Base-by-base conservation (phyloP, 1,284 basidiomycete genomes). In the Pseudomicrostroma phylloplanum region DNA sequence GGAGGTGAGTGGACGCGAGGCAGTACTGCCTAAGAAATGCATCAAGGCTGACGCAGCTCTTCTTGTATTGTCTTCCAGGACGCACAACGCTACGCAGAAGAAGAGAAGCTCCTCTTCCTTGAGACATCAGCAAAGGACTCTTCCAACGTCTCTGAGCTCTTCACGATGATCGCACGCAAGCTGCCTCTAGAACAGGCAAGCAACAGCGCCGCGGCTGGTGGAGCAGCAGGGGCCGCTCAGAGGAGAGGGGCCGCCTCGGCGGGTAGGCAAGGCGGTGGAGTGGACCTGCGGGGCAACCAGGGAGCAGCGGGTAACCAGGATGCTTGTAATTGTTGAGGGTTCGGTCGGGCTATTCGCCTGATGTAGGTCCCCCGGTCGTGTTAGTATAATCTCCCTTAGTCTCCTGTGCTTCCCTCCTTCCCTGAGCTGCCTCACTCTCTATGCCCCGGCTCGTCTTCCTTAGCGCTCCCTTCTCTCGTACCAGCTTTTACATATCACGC, bases 41-140 rank as follows among this genome's bases (percentile, higher is more conserved):
- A 48, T 48, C 21, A 9, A 48, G 3, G 43, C 43, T 48, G 43
- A 48, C 43, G 17, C 15, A 3, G 3, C 17, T 48, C 21, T 48
- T 12, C 12, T 17, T 36, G 6, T 36, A 17, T 17, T 23, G 42
- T 48, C 43, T 23, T 15, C 30, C 23, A 60, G 62, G 73, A 76
- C 23, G 94, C 91, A 6, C 87, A 92, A 83, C 89, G 89, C 81
- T 96, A 91, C 76, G 94, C 94, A 0, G 86, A 92, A 63, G 92
- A 96, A 79, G 92, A 97, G 81, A 90, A 90, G 36, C 81, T 97
- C 61, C 88, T 97, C 85, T 97, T 94, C 88, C 86, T 87, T 61
- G 93, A 97, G 83, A 93, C 93, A 1, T 93, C 90, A 80, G 93
- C 93, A 57, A 97, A 97, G 86, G 84, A 87, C 40, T 91, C 92